Percentiles rank a stretch among this genome's conserved stretches.
These are phyloP conservation scores for Drechmeria coniospora DNA, from an alignment of 2,329 filamentous ascomycete species.

Conservation along the genomic window DNA sequence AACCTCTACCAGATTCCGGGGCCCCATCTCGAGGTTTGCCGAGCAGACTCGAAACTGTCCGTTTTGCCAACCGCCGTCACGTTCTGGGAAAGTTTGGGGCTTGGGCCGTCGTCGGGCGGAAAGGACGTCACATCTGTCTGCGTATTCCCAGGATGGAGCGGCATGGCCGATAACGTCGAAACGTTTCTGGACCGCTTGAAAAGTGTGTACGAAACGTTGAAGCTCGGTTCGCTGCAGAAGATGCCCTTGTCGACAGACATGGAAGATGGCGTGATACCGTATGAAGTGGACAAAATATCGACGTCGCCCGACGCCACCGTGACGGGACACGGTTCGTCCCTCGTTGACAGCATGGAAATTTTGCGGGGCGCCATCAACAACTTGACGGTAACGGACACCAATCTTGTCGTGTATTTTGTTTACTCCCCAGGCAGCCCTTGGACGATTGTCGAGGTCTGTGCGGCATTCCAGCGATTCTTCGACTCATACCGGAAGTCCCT, in stretches of 20 bases:
- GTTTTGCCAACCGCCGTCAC: constrained; percentile 57
- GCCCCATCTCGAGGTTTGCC: constrained; percentile 57
- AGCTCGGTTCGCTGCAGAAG: constrained; percentile 50
- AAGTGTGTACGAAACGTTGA: constrained; percentile 57
- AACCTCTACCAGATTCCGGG: constrained; percentile 47
- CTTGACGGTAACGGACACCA: constrained; percentile 30
- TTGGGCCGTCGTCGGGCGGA: constrained; percentile 52
- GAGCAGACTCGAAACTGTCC: constrained; percentile 54
- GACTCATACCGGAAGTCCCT: constrained; percentile 35
- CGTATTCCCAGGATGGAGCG: constrained; percentile 51
- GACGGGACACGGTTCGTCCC: constrained; percentile 26
- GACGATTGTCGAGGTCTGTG: constrained; percentile 54
- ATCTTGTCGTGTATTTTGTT: constrained; percentile 62
- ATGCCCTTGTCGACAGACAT: constrained; percentile 24
- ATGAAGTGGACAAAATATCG: constrained; percentile 30
- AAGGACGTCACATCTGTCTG: constrained; percentile 61
- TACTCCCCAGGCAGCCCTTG: constrained; percentile 49
- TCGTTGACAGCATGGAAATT: constrained; percentile 32
- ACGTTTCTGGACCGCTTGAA: constrained; percentile 54
- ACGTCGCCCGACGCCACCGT: constrained; percentile 24
- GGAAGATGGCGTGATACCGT: constrained; percentile 32
- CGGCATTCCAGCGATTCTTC: constrained; percentile 58
- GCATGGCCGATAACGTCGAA: constrained; percentile 43
- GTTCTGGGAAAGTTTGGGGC: constrained; percentile 71
- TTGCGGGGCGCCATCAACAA: constrained; percentile 30